Evolutionary conservation across 1,284 basidiomycete species (phyloP).

Genomic region (Ganoderma sinense): DNA sequence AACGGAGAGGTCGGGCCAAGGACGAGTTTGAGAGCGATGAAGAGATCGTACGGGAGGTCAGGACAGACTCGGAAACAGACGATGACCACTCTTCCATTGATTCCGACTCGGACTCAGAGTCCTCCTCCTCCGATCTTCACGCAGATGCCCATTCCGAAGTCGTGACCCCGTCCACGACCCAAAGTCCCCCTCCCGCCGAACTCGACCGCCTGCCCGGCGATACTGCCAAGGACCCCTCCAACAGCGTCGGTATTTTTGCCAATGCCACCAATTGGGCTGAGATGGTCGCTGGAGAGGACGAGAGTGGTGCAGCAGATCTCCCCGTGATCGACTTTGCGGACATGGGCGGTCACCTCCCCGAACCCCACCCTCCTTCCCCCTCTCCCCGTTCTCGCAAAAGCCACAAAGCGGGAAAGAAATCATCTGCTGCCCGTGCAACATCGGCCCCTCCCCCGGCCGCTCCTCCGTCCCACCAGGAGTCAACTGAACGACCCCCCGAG

Average conservation of each 20-base stretch:
- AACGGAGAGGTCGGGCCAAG: slow-evolving; percentile 62
- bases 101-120: slow-evolving; percentile 73
- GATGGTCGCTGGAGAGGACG: slow-evolving; percentile 78
- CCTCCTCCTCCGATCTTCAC: slow-evolving; percentile 64
- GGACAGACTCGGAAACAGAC: slow-evolving; percentile 70
- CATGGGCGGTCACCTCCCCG: slow-evolving; percentile 46
- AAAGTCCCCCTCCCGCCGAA: slow-evolving; percentile 56
- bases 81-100: slow-evolving; percentile 62
- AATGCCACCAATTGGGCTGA: slow-evolving; percentile 75
- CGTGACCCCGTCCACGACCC: slow-evolving; percentile 69
- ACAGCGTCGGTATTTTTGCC: slow-evolving; percentile 59
- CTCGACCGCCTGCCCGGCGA: slow-evolving; percentile 42
- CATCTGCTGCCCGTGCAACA: slow-evolving; percentile 27
- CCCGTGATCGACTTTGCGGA: slow-evolving; percentile 84
- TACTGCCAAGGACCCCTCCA: slow-evolving; percentile 37
- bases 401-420: slow-evolving; percentile 37
- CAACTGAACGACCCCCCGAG: slow-evolving; percentile 20
- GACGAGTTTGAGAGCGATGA: slow-evolving; percentile 72
- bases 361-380: slow-evolving; percentile 32
- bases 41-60: slow-evolving; percentile 72
- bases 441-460: slow-evolving; percentile 33
- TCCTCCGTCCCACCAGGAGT: slow-evolving; percentile 18
- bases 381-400: slow-evolving; percentile 35
- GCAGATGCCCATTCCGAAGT: slow-evolving; percentile 57
- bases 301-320: slow-evolving; percentile 62